phyloP scores from a whole-genome alignment of 1,284 basidiomycete genomes.

The Rugiboletus extremiorientalis region DNA sequence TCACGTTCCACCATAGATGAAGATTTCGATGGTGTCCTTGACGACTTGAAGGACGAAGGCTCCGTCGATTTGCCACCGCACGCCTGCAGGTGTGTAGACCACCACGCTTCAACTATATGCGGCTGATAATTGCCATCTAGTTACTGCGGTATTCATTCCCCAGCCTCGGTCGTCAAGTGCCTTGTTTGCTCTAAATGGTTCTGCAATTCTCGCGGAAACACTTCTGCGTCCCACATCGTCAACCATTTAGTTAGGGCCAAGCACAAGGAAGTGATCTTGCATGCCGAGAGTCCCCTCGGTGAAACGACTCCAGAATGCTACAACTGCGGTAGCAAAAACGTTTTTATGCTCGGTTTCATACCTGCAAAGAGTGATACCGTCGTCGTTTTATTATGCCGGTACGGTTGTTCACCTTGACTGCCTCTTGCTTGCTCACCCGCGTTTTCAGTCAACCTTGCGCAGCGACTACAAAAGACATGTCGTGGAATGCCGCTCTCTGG shows the following conservation, averaged over 20 bases:
- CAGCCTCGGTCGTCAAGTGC: constrained; percentile 96
- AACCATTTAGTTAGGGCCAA: constrained; percentile 98
- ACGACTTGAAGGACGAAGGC: constrained; percentile 85
- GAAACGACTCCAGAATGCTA: constrained; percentile 99
- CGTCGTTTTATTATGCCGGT: constrained; percentile 97
- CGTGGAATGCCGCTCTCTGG: constrained; percentile 98
- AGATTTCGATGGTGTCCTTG: constrained; percentile 83
- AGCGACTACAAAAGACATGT: constrained; percentile 95
- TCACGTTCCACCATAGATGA: constrained; percentile 59
- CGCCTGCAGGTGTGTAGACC: constrained; percentile 82
- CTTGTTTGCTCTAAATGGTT: constrained; percentile 98
- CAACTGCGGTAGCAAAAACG: constrained; percentile 99
- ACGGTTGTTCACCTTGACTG: constrained; percentile 30
- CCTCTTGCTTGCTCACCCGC: constrained; percentile 7
- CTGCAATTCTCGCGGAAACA: constrained; percentile 98
- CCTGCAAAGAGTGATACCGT: constrained; percentile 99
- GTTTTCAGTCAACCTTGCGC: constrained; percentile 89
- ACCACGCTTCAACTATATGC: not conserved
- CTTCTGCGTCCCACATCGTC: constrained; percentile 98
- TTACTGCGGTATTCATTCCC: constrained; percentile 99
- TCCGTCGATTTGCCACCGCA: constrained; percentile 85
- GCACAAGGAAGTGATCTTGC: constrained; percentile 97
- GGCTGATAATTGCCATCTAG: constrained; percentile 42
- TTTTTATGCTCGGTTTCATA: constrained; percentile 99
- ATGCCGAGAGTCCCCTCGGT: constrained; percentile 92